Evolutionary conservation across 1,284 basidiomycete genomes (phyloP), one percentile per base, ranked within the genome.

Genomic region (Nidula niveotomentosa): DNA sequence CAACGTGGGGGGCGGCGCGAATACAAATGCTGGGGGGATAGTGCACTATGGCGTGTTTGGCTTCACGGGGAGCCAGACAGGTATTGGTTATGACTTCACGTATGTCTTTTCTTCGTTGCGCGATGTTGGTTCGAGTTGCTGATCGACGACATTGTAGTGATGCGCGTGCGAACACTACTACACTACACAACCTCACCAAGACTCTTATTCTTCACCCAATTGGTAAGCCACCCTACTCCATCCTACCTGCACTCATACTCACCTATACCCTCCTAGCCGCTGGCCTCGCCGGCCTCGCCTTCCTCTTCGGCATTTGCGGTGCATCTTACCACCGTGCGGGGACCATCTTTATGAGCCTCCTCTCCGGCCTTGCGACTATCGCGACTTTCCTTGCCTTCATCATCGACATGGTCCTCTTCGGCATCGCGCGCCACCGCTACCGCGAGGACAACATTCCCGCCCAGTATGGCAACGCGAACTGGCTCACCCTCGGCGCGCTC

Each of bases 371-470:
- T 53, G 90, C 86, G 6, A 73, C 82, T 36, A 66, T 93, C 55
- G 70, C 80, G 62, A 85, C 84, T 3, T 76, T 92, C 52, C 72
- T 91, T 61, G 85, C 77, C 3, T 93, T 85, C 73, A 73, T 91
- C 47, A 76, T 93, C 66, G 90, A 91, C 71, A 88, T 93, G 83
- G 83, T 84, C 33, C 80, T 94, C 53, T 94, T 90, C 71, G 85
- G 85, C 53, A 80, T 90, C 55, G 83, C 83, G 23, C 83, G 84
- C 59, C 70, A 81, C 62, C 78, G 80, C 51, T 78, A 90, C 63
- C 73, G 78, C 52, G 71, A 81, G 56, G 74, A 76, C 15, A 83
- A 80, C 34, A 68, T 74, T 53, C 36, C 61, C 30, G 85, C 90
- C 3, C 75, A 82, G 64, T 88, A 81, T 65, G 86, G 85, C n/a